These are phyloP conservation scores for Neobulgaria alba DNA, from an alignment of 2,329 filamentous ascomycete species.

Conservation along the genomic window DNA sequence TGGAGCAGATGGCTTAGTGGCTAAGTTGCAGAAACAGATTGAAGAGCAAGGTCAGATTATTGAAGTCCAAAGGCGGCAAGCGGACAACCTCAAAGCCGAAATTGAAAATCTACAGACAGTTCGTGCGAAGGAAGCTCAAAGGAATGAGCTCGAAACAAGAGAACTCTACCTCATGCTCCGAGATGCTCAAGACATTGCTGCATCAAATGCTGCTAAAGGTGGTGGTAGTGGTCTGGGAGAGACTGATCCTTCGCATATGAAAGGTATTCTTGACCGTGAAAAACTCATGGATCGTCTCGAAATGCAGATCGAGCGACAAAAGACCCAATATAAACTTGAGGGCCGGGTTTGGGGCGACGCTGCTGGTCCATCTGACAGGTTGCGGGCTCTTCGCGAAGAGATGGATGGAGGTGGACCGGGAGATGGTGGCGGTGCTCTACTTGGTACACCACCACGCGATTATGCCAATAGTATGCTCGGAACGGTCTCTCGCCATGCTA, in stretches of 20 bases:
- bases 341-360: constrained; percentile 81
- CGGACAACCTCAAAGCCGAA: constrained; percentile 81
- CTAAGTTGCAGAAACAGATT: constrained; percentile 87
- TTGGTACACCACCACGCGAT: constrained; percentile 47
- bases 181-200: constrained; percentile 92
- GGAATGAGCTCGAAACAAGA: constrained; percentile 91
- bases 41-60: constrained; percentile 89
- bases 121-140: constrained; percentile 81
- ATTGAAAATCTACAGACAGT: constrained; percentile 78
- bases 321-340: constrained; percentile 96
- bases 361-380: constrained; percentile 78
- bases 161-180: constrained; percentile 97
- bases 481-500: constrained; percentile 55
- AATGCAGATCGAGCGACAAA: constrained; percentile 91
- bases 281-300: constrained; percentile 88
- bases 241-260: constrained; percentile 67
- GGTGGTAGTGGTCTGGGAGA: constrained; percentile 42
- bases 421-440: neutral
- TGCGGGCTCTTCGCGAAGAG: constrained; percentile 84
- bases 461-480: constrained; percentile 68
- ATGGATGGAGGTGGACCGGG: constrained; percentile 62
- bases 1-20: constrained; percentile 86
- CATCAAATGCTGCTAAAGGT: constrained; percentile 63
- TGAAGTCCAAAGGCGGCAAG: constrained; percentile 77
- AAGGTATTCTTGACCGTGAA: constrained; percentile 89